Evolutionary conservation across 305 asterid genomes (phyloP), one percentile per base, ranked within the genome.

Genomic region (Solanum aculeatissimum): DNA sequence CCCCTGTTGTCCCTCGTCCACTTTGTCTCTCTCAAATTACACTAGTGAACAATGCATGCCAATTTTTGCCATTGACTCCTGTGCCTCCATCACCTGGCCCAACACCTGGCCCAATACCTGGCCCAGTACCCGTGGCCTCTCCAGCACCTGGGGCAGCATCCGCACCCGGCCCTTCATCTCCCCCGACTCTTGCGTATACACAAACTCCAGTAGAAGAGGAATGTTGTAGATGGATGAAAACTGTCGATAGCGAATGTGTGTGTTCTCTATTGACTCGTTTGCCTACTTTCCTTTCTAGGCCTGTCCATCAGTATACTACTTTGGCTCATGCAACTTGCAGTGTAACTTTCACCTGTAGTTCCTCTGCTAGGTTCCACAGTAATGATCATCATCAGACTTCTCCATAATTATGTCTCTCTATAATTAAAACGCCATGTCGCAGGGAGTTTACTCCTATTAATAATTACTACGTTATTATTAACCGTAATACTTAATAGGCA

Each of bases 171-270:
- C 8, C 45, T n/a, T 0, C 77, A 45, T 2, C 63, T 51, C 0
- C 7, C 49, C 1, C 85, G 40, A 18, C 32, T 19, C 21, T 13
- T 10, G 49, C 6, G 8, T 14, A 58, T n/a, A 5, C 12, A 10
- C 89, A 71, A 13, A 84, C 89, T 0, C 9, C 51, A 3, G 71
- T 29, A 32, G 89, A 89, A 84, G 71, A 58, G 55, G 89, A 94
- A 38, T 92, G 97, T 84, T 94, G 97, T 62, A 89, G 89, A 78
- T 91, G 93, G 95, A 43, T 94, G 82, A 57, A 80, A 68, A 54
- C 83, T 13, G 72, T 94, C 4, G 94, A 92, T 84, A 54, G 58
- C 8, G 83, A 83, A 23, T 94, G 96, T 51, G 94, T 90, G 0
- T 92, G 97, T 74, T 91, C 43, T 7, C 54, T 91, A 80, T 54